Percentiles rank a stretch among this genome's conserved stretches.
phyloP scores from a whole-genome alignment of 2,329 filamentous ascomycete genomes.

The Arthrobotrys megalospora region DNA sequence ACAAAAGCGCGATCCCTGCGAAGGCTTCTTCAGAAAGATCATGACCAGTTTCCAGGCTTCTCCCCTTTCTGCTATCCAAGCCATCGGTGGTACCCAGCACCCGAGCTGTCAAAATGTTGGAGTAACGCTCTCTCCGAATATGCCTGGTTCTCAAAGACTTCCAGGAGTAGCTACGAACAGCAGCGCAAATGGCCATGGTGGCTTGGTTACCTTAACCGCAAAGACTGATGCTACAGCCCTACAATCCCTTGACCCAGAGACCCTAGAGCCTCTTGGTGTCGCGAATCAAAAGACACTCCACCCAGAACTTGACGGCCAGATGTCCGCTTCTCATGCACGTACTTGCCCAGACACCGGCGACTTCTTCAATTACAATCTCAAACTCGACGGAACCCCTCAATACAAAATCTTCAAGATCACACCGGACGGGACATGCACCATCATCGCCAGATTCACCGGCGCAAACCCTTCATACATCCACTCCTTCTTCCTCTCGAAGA shows the following conservation, averaged over 20 bases:
- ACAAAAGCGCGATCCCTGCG: constrained; percentile 80
- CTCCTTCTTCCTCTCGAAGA: constrained; percentile 81
- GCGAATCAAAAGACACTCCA: constrained; percentile 76
- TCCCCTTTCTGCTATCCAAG: constrained; percentile 28
- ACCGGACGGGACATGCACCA: constrained; percentile 76
- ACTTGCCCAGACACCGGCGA: constrained; percentile 81
- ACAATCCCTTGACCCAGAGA: constrained; percentile 77
- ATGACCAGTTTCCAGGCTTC: constrained; percentile 73
- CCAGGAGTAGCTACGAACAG: constrained; percentile 33
- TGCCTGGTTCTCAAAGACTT: constrained; percentile 70
- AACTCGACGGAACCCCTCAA: constrained; percentile 71
- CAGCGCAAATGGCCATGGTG: constrained; percentile 62
- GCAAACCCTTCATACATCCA: constrained; percentile 81
- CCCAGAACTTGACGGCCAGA: constrained; percentile 76
- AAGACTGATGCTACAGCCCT: constrained; percentile 74
- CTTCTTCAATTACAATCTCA: constrained; percentile 85
- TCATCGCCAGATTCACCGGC: constrained; percentile 77
- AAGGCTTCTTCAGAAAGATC: constrained; percentile 80
- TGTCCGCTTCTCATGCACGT: constrained; percentile 80
- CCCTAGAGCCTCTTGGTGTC: constrained; percentile 80
- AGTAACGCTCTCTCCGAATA: constrained; percentile 77
- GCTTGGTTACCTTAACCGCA: constrained; percentile 69
- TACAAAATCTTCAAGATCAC: constrained; percentile 81
- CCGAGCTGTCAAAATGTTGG: constrained; percentile 73
- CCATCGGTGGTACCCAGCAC: constrained; percentile 61